phyloP scores from a whole-genome alignment of 176 grass and related monocot genomes.

The Triticum timopheevii region DNA sequence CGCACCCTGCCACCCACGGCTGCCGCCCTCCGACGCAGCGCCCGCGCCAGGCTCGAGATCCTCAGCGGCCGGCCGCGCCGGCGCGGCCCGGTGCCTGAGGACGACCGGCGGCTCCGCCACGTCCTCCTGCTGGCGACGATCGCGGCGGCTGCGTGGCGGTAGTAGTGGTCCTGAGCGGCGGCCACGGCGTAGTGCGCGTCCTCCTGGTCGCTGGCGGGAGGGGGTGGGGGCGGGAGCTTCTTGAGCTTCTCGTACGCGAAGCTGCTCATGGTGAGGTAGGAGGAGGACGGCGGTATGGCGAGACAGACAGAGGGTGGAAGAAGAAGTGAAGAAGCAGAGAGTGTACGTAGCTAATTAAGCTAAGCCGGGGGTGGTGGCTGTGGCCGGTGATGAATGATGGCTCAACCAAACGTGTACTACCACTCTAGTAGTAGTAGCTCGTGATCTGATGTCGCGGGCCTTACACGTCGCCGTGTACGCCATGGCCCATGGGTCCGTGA shows the following conservation, averaged over 20 bases:
- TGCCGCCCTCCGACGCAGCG: slow-evolving; percentile 51
- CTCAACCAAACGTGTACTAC: neutral
- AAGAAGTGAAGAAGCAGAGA: neutral
- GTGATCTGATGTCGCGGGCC: neutral
- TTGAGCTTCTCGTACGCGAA: slow-evolving; percentile 54
- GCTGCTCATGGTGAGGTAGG: slow-evolving; percentile 27
- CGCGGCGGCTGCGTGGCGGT: slow-evolving; percentile 17
- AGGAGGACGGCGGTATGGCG: neutral
- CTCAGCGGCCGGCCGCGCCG: slow-evolving; percentile 30
- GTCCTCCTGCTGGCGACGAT: neutral
- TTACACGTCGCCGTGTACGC: neutral
- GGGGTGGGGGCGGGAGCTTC: slow-evolving; percentile 8
- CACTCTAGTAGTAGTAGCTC: no score
- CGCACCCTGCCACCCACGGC: slow-evolving; percentile 39
- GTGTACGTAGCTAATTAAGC: neutral
- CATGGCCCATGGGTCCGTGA: neutral
- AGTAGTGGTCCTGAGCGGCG: neutral
- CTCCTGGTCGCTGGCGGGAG: neutral
- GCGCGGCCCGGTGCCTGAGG: slow-evolving; percentile 6
- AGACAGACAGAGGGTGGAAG: neutral
- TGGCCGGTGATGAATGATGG: neutral
- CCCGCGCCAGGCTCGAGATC: slow-evolving; percentile 48
- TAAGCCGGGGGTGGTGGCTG: neutral
- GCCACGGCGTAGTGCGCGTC: neutral
- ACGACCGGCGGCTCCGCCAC: neutral